A percentile compares a stretch with the other conserved stretches of the same genome.
These are phyloP conservation scores for Aspergillus eucalypticola DNA, from an alignment of 2,329 filamentous ascomycete species.

Conservation along the genomic window DNA sequence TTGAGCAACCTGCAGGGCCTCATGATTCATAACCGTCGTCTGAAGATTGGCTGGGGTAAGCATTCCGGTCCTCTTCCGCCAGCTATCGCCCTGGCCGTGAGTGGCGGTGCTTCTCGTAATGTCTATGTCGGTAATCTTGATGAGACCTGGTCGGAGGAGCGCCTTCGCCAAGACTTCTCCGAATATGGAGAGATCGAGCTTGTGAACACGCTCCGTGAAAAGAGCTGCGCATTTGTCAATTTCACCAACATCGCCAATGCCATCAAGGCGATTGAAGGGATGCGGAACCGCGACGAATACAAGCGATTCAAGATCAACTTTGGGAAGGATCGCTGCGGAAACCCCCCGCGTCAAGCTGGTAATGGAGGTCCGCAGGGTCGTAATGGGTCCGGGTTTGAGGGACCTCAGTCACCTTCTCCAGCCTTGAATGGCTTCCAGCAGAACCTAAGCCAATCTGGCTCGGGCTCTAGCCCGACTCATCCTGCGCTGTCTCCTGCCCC, in stretches of 20 bases:
- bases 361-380: slow-evolving; percentile 67
- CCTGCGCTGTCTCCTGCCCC: slow-evolving; percentile 56
- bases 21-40: slow-evolving; percentile 97
- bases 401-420: slow-evolving; percentile 55
- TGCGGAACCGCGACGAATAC: slow-evolving; percentile 94
- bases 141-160: slow-evolving; percentile 95
- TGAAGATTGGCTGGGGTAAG: slow-evolving; percentile 99
- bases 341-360: slow-evolving; percentile 85
- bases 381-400: slow-evolving; percentile 55
- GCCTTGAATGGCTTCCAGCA: slow-evolving; percentile 60
- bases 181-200: slow-evolving; percentile 98
- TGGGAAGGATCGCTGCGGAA: slow-evolving; percentile 96
- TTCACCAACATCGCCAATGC: slow-evolving; percentile 99
- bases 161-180: slow-evolving; percentile 91
- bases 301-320: slow-evolving; percentile 99
- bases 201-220: slow-evolving; percentile 93
- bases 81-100: slow-evolving; percentile 92
- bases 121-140: slow-evolving; percentile 98
- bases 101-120: slow-evolving; percentile 94
- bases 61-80: slow-evolving; percentile 95
- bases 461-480: slow-evolving; percentile 62
- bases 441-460: slow-evolving; percentile 54
- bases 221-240: slow-evolving; percentile 99
- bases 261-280: slow-evolving; percentile 97
- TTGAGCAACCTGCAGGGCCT: slow-evolving; percentile 95